phyloP scores from a whole-genome alignment of 73 alveolate genomes.

The Blepharisma stoltei region DNA sequence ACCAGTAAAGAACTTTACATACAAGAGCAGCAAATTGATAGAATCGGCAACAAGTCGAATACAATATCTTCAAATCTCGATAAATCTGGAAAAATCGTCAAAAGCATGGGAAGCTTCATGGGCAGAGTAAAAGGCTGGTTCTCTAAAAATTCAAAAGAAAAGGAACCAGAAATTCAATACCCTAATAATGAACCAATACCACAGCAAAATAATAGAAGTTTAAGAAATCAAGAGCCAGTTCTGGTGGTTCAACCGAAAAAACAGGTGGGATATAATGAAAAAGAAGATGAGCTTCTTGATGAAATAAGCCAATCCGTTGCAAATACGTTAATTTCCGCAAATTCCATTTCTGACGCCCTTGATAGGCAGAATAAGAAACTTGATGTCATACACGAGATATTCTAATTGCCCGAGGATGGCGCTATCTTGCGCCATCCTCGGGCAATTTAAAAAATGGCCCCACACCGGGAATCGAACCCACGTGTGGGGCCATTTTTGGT shows the following conservation, averaged over 20 bases:
- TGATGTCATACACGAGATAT: neutral
- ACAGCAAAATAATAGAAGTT: neutral
- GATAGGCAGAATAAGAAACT: conserved; percentile 21
- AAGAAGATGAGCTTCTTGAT: neutral
- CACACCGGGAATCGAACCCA: no score
- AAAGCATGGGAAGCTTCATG: conserved; percentile 13
- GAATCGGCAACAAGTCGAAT: neutral
- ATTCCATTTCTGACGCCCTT: neutral
- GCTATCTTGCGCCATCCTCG: no score
- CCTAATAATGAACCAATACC: neutral
- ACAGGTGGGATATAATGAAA: neutral
- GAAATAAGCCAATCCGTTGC: neutral
- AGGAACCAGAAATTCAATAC: neutral
- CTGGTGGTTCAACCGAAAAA: neutral
- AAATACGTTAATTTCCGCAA: neutral
- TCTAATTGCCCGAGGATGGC: no score
- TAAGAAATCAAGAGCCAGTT: neutral
- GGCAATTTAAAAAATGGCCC: no score
- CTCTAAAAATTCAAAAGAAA: neutral
- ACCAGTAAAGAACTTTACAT: neutral
- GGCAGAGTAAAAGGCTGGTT: conserved; percentile 17
- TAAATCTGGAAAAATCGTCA: conserved; percentile 10
- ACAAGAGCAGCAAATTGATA: neutral
- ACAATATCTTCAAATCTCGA: neutral
- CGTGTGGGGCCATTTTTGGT: no score